Conservation (phyloP, 75 land plant genomes). For the Ceratopteris richardii region DNA sequence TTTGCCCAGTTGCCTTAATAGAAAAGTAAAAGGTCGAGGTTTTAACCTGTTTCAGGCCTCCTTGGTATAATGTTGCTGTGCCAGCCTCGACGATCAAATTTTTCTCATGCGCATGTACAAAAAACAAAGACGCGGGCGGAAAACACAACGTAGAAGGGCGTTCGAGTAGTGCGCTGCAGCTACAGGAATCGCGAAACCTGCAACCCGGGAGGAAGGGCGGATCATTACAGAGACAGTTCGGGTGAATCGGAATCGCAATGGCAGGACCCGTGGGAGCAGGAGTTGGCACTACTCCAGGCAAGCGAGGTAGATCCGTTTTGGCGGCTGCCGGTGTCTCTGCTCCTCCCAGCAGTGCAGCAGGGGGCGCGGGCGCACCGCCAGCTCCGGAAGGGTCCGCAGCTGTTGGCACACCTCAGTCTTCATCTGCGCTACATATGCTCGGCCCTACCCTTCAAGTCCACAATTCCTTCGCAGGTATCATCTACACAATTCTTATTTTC, state of each 20-base stretch:
- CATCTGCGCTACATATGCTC: constrained; percentile 50
- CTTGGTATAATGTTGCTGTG: too few relatives aligned
- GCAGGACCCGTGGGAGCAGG: constrained; percentile 21
- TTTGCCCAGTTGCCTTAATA: too few relatives aligned
- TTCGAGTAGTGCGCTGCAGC: too few relatives aligned
- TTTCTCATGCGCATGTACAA: too few relatives aligned
- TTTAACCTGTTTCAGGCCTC: too few relatives aligned
- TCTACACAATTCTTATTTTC: too few relatives aligned
- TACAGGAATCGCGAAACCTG: too few relatives aligned
- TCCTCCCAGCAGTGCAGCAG: constrained; percentile 48
- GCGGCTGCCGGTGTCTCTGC: constrained; percentile 27
- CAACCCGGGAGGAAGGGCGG: background rate
- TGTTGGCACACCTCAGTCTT: constrained; percentile 10
- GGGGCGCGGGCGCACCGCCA: constrained; percentile 19
- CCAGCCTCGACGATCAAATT: too few relatives aligned
- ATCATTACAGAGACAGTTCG: background rate
- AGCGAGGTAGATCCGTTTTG: constrained; percentile 29
- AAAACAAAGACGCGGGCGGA: too few relatives aligned
- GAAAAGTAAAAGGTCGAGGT: too few relatives aligned
- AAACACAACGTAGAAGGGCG: too few relatives aligned
- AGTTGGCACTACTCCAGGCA: constrained; percentile 44
- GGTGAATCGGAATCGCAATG: constrained; percentile 7
- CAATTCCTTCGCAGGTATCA: constrained; percentile 61
- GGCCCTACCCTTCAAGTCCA: constrained; percentile 83
- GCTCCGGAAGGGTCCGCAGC: constrained; percentile 28